These are phyloP conservation scores for Vigna hirtella DNA, from an alignment of 306 rosid species.

Conservation along the genomic window DNA sequence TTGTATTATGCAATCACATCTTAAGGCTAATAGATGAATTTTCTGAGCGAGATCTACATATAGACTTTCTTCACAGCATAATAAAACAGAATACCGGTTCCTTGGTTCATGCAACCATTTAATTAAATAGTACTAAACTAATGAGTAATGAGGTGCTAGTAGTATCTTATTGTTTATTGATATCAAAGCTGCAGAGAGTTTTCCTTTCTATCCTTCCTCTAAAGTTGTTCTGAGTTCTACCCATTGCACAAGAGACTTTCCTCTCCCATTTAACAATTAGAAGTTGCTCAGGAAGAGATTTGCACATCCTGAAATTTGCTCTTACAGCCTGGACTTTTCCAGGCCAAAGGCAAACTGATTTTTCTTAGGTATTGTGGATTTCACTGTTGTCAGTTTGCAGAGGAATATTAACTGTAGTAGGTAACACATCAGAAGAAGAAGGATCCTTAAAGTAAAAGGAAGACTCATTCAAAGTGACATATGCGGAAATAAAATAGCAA, in stretches of 20 bases:
- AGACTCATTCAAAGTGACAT: too few species aligned
- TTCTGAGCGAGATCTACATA: not conserved
- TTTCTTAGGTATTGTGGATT: not conserved
- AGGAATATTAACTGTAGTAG: not conserved
- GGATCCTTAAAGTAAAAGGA: too few species aligned
- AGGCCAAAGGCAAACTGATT: not conserved
- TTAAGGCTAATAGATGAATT: not conserved
- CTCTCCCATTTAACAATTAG: not conserved
- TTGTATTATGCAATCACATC: not conserved
- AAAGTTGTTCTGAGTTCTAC: not conserved
- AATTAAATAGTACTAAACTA: not conserved
- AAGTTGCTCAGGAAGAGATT: not conserved
- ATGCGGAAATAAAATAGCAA: too few species aligned
- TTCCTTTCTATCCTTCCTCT: not conserved
- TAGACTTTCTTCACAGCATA: not conserved
- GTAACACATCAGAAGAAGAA: too few species aligned
- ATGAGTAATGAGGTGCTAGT: not conserved
- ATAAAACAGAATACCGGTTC: not conserved
- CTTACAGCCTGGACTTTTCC: not conserved
- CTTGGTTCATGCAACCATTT: not conserved
- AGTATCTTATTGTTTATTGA: slow-evolving; percentile 7
- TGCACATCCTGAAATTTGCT: not conserved
- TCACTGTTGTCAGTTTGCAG: not conserved
- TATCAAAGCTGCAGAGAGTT: slow-evolving; percentile 1
- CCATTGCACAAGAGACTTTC: not conserved